These are phyloP conservation scores for Russula griseocarnosa DNA, from an alignment of 768 basidiomycete species.

Conservation along the genomic window DNA sequence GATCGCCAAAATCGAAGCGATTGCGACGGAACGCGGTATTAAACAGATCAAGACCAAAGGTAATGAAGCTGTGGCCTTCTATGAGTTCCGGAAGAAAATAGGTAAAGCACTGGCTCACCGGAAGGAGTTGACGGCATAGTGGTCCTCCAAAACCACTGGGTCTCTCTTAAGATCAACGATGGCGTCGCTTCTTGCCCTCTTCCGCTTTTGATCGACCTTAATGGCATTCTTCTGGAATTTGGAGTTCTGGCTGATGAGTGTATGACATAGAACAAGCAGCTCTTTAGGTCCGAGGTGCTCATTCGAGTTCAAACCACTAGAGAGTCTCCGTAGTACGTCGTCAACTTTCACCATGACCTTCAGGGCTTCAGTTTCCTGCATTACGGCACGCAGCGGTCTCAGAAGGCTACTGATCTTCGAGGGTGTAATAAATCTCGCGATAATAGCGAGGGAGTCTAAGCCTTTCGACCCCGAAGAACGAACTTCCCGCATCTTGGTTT, in stretches of 20 bases:
- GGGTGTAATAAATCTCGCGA: conserved; percentile 77
- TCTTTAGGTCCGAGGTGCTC: conserved; percentile 61
- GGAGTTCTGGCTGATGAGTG: conserved; percentile 87
- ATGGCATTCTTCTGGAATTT: conserved; percentile 69
- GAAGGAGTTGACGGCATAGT: conserved; percentile 84
- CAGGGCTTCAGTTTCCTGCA: conserved; percentile 78
- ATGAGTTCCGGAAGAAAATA: conserved; percentile 13
- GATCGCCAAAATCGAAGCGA: conserved; percentile 79
- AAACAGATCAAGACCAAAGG: conserved; percentile 89
- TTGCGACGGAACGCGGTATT: conserved; percentile 81
- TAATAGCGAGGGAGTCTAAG: conserved; percentile 77
- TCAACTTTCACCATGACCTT: conserved; percentile 83
- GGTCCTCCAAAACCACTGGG: conserved; percentile 49
- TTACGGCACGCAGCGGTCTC: conserved; percentile 71
- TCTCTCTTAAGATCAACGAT: conserved; percentile 79
- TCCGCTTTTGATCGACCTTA: conserved; percentile 35
- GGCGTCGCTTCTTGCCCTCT: conserved; percentile 45
- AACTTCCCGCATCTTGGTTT: conserved; percentile 92
- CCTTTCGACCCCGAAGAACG: conserved; percentile 76
- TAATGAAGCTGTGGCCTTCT: conserved; percentile 60
- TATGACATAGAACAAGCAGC: conserved; percentile 78
- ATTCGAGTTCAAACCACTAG: conserved; percentile 83
- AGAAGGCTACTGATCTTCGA: conserved; percentile 71
- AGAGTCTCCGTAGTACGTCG: conserved; percentile 79
- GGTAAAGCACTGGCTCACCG: conserved; percentile 46